Evolutionary conservation across 257 asterid species (phyloP).

Genomic region (Capsicum rhomboideum): DNA sequence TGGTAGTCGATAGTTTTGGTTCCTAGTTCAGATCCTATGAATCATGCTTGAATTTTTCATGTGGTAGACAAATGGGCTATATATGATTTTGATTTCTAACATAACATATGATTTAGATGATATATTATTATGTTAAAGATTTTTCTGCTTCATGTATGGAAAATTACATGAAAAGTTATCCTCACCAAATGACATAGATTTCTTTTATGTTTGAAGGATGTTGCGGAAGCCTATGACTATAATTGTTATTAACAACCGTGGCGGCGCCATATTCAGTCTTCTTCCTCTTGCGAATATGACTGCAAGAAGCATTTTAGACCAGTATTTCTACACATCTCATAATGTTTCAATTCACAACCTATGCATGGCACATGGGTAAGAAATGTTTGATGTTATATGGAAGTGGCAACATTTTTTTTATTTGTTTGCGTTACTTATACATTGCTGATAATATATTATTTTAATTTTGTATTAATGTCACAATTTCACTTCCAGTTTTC

Average conservation of each 20-base stretch:
- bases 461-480: neutral
- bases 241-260: constrained; percentile 82
- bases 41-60: neutral
- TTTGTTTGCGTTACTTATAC: neutral
- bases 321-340: constrained; percentile 92
- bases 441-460: neutral
- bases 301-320: constrained; percentile 53
- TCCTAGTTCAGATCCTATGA: neutral
- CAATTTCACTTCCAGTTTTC: neutral
- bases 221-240: constrained; percentile 76
- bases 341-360: constrained; percentile 61
- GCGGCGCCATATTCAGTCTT: constrained; percentile 97
- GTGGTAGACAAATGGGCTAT: neutral
- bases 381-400: neutral
- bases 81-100: neutral
- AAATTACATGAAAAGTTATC: neutral
- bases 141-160: neutral
- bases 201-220: constrained; percentile 31
- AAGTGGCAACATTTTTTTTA: neutral
- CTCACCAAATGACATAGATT: neutral
- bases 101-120: neutral
- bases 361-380: constrained; percentile 85
- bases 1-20: neutral
- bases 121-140: neutral
- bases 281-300: constrained; percentile 69